phyloP scores from a whole-genome alignment of 805 yeast species.

The Nakazawaea populi region DNA sequence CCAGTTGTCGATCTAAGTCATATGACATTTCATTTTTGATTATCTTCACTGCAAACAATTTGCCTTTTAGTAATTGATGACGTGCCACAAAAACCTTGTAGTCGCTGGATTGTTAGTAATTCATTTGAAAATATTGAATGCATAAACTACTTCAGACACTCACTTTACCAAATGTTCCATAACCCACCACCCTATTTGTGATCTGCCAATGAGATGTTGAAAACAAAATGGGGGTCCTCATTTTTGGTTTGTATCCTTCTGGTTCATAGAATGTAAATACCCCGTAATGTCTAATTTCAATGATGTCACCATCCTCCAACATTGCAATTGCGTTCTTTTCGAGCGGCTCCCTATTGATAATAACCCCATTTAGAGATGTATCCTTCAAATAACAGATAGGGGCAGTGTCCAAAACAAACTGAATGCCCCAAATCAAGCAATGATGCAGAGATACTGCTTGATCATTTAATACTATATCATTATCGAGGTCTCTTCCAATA shows the following conservation, averaged over 20 bases:
- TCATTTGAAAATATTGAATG: no score
- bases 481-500: conserved; percentile 35
- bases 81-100: conserved; percentile 27
- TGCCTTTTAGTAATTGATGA: conserved; percentile 15
- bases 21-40: conserved; percentile 24
- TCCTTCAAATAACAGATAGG: conserved; percentile 48
- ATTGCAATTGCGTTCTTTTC: conserved; percentile 27
- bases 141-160: neutral
- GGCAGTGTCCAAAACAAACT: conserved; percentile 41
- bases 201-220: conserved; percentile 35
- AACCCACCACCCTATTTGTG: conserved; percentile 36
- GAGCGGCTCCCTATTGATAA: conserved; percentile 30
- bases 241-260: conserved; percentile 11
- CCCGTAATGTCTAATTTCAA: conserved; percentile 29
- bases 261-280: conserved; percentile 12
- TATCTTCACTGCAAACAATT: conserved; percentile 45
- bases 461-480: conserved; percentile 27
- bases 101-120: neutral
- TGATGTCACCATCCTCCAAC: conserved; percentile 31
- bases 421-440: conserved; percentile 40
- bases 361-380: conserved; percentile 45
- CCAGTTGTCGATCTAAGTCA: conserved; percentile 16
- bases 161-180: conserved; percentile 57
- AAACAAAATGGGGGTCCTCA: conserved; percentile 15
- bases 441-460: conserved; percentile 40